Evolutionary conservation across 1,139 yeast genomes (phyloP).

Genomic region (Yamadazyma friedrichii): DNA sequence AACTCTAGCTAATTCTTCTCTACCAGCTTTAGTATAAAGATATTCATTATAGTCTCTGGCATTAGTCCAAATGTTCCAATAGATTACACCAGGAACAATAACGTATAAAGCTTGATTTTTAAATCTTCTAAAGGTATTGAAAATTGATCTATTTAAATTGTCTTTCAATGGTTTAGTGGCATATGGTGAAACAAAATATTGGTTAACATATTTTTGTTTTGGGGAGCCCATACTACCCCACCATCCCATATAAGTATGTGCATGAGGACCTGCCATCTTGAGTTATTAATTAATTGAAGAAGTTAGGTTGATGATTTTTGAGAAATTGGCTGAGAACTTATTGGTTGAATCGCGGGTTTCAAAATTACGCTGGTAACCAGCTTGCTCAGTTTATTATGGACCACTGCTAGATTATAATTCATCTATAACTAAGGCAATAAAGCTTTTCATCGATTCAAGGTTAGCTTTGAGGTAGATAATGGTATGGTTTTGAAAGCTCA

Average conservation of each 20-base stretch:
- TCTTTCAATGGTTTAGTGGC: slow-evolving; percentile 94
- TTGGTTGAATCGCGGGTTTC: slow-evolving; percentile 6
- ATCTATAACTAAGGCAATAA: too few relatives aligned
- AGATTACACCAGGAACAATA: slow-evolving; percentile 71
- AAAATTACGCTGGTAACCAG: neutral
- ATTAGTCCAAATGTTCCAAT: slow-evolving; percentile 84
- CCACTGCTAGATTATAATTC: neutral
- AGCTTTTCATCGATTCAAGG: too few relatives aligned
- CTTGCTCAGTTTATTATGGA: neutral
- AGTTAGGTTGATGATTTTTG: slow-evolving; percentile 2
- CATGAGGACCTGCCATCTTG: slow-evolving; percentile 58
- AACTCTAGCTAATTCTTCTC: slow-evolving; percentile 84
- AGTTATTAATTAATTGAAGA: neutral
- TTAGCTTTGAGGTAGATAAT: too few relatives aligned
- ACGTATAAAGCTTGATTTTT: slow-evolving; percentile 82
- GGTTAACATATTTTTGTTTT: slow-evolving; percentile 80
- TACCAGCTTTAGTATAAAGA: slow-evolving; percentile 97
- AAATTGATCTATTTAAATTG: slow-evolving; percentile 78
- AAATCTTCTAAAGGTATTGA: slow-evolving; percentile 94
- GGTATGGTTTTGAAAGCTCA: too few relatives aligned
- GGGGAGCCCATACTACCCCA: slow-evolving; percentile 92
- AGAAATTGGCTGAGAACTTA: slow-evolving; percentile 8
- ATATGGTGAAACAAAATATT: slow-evolving; percentile 88
- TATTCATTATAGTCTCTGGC: slow-evolving; percentile 91
- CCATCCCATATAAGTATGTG: slow-evolving; percentile 89